Evolutionary conservation across 2,329 filamentous ascomycete genomes (phyloP).

Genomic region (Scytalidium sp.): DNA sequence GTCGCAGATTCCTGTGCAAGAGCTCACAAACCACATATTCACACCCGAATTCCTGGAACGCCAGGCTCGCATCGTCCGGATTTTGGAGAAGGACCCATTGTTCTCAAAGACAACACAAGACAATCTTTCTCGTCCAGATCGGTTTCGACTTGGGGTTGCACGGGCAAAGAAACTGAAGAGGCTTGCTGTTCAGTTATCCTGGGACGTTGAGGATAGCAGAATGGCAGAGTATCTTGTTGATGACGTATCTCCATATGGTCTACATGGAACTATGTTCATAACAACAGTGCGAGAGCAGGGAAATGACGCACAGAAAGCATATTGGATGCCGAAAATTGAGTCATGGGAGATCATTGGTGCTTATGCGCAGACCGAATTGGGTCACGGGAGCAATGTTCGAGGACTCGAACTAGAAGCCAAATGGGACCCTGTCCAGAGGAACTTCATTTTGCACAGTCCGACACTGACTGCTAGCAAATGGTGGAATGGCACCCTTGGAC

Average conservation of each 20-base stretch:
- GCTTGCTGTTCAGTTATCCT: conserved; percentile 40
- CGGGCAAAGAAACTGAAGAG: conserved; percentile 47
- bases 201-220: conserved; percentile 45
- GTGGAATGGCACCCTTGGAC: conserved; percentile 51
- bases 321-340: conserved; percentile 48
- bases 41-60: conserved; percentile 43
- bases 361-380: conserved; percentile 50
- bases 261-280: conserved; percentile 49
- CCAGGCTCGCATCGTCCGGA: conserved; percentile 41
- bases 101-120: conserved; percentile 47
- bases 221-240: conserved; percentile 51
- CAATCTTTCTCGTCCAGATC: conserved; percentile 47
- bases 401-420: conserved; percentile 45
- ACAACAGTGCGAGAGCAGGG: conserved; percentile 49
- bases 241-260: conserved; percentile 49
- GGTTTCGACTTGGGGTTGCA: conserved; percentile 49
- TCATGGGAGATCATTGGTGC: conserved; percentile 47
- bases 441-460: conserved; percentile 49
- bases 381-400: conserved; percentile 49
- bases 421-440: conserved; percentile 40
- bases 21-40: conserved; percentile 44
- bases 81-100: conserved; percentile 43
- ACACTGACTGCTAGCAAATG: conserved; percentile 50
- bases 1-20: conserved; percentile 39
- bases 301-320: conserved; percentile 40